Evolutionary conservation across 768 basidiomycete genomes (phyloP).

Genomic region (Lactifluus volemus): DNA sequence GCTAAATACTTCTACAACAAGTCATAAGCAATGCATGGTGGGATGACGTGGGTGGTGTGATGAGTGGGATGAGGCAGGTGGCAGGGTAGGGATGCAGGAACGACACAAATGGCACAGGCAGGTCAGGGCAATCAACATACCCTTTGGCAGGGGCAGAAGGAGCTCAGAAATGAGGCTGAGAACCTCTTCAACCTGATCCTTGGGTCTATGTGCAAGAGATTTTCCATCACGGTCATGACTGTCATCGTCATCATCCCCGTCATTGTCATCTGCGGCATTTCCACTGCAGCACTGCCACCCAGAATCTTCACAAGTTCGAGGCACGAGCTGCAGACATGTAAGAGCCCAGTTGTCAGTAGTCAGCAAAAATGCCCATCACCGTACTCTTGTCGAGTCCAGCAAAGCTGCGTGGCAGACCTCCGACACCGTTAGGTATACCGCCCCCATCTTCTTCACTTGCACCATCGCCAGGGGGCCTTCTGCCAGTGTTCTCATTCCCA

Average conservation of each 20-base stretch:
- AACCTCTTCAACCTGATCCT: slow-evolving; percentile 95
- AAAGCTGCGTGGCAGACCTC: slow-evolving; percentile 15
- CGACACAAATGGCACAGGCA: no score
- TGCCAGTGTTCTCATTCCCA: slow-evolving; percentile 35
- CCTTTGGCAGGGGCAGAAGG: slow-evolving; percentile 89
- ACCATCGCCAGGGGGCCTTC: slow-evolving; percentile 25
- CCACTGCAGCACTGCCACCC: slow-evolving; percentile 74
- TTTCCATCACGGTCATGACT: slow-evolving; percentile 91
- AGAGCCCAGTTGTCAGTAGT: slow-evolving; percentile 83
- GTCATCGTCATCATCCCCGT: slow-evolving; percentile 55
- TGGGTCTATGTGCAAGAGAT: slow-evolving; percentile 90
- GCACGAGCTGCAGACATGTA: slow-evolving; percentile 83
- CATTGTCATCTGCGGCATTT: slow-evolving; percentile 62
- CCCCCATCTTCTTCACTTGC: slow-evolving; percentile 28
- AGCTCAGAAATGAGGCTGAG: slow-evolving; percentile 84
- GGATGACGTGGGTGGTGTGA: no score
- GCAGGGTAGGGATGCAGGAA: no score
- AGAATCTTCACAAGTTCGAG: slow-evolving; percentile 90
- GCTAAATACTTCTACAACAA: no score
- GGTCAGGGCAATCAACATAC: no score
- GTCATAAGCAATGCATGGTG: no score
- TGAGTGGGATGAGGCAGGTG: no score
- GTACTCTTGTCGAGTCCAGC: slow-evolving; percentile 51
- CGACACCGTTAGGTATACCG: slow-evolving; percentile 28
- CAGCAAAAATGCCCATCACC: slow-evolving; percentile 75